These are phyloP conservation scores for Baudoinia panamericana DNA, from an alignment of 495 filamentous ascomycete species.

Conservation along the genomic window DNA sequence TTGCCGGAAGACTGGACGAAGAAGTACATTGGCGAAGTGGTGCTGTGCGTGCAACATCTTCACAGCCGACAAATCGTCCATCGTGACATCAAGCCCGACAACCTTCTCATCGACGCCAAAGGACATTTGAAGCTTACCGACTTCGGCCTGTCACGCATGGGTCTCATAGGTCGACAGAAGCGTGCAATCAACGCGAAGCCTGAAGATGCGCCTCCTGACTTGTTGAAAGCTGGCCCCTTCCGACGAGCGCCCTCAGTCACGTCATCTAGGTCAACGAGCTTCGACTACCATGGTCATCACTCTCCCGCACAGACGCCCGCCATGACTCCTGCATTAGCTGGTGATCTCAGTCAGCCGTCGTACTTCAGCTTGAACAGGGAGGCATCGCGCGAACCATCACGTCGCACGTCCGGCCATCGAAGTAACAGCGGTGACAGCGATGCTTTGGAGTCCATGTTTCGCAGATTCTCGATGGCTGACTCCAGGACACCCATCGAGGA, in stretches of 20 bases:
- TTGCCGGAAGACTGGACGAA: slow-evolving; percentile 94
- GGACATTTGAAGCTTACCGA: slow-evolving; percentile 95
- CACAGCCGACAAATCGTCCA: slow-evolving; percentile 91
- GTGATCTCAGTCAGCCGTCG: slow-evolving; percentile 64
- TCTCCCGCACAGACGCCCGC: slow-evolving; percentile 76
- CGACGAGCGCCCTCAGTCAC: slow-evolving; percentile 68
- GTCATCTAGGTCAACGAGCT: slow-evolving; percentile 90
- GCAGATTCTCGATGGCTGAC: slow-evolving; percentile 69
- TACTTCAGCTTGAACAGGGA: slow-evolving; percentile 77
- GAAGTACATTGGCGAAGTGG: slow-evolving; percentile 90
- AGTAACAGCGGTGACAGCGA: slow-evolving; percentile 90
- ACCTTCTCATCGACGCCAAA: slow-evolving; percentile 90
- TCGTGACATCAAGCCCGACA: slow-evolving; percentile 93
- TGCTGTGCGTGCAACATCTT: slow-evolving; percentile 88
- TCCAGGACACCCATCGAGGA: slow-evolving; percentile 43
- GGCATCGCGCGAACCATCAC: slow-evolving; percentile 57
- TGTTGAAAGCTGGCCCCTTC: slow-evolving; percentile 87
- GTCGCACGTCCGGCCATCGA: slow-evolving; percentile 72
- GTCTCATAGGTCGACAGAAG: slow-evolving; percentile 89
- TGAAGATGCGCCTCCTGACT: slow-evolving; percentile 71
- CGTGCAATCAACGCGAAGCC: slow-evolving; percentile 65
- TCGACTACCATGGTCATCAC: slow-evolving; percentile 67
- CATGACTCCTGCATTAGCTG: slow-evolving; percentile 66
- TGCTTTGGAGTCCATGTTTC: slow-evolving; percentile 68
- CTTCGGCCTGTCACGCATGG: slow-evolving; percentile 95